Evolutionary conservation across 441 rosid genomes (phyloP).

Genomic region (Syzygium malaccense): DNA sequence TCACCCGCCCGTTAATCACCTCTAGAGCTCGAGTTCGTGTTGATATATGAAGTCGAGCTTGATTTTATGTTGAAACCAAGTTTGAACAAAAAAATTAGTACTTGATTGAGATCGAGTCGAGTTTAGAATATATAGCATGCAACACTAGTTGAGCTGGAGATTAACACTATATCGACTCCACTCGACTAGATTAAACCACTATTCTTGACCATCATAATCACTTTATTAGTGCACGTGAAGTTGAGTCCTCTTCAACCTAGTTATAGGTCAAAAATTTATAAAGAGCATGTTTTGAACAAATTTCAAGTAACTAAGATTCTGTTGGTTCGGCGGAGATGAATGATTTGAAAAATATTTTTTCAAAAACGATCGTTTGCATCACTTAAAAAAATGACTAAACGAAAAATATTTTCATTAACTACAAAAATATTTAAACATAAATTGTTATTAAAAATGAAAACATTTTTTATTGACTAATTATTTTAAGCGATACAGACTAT

Average conservation of each 20-base stretch:
- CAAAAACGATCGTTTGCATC: too few relatives aligned
- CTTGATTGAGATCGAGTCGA: neutral
- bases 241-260: neutral
- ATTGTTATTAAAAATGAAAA: too few relatives aligned
- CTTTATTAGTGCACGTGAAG: neutral
- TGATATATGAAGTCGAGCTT: neutral
- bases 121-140: neutral
- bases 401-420: too few relatives aligned
- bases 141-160: too few relatives aligned
- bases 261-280: neutral
- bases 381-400: too few relatives aligned
- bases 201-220: neutral
- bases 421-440: too few relatives aligned
- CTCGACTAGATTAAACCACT: neutral
- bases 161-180: neutral
- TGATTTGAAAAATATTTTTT: too few relatives aligned
- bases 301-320: neutral
- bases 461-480: too few relatives aligned
- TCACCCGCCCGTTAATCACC: neutral
- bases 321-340: neutral
- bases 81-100: neutral
- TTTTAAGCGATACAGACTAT: too few relatives aligned
- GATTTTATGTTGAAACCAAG: neutral
- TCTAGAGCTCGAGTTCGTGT: neutral
- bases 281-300: accelerated